Percentiles rank a stretch among this genome's conserved stretches.
Conservation (phyloP, 2,329 filamentous ascomycete genomes). For the Anthostomella pinea region DNA sequence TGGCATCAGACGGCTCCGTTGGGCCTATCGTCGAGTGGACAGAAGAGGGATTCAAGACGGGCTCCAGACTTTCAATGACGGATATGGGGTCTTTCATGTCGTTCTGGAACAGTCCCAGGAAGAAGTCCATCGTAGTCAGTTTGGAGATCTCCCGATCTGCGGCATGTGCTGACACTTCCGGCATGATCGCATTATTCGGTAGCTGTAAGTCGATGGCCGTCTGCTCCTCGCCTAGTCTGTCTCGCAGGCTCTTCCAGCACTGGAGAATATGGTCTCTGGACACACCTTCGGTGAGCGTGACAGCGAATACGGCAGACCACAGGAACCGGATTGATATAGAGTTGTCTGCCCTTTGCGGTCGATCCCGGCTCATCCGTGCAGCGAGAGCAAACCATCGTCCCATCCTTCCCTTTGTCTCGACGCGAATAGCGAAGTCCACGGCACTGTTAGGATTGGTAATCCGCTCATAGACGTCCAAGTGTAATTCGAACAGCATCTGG, state of each 20-base stretch:
- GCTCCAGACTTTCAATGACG: conserved; percentile 89
- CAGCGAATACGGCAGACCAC: conserved; percentile 55
- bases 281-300: conserved; percentile 50
- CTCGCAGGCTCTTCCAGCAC: conserved; percentile 57
- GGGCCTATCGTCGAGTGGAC: conserved; percentile 39
- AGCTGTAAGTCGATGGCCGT: conserved; percentile 53
- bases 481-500: conserved; percentile 60
- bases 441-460: conserved; percentile 56
- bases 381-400: conserved; percentile 52
- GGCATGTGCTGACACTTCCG: conserved; percentile 77
- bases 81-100: conserved; percentile 76
- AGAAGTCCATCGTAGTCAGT: conserved; percentile 94
- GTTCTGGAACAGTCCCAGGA: conserved; percentile 82
- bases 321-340: conserved; percentile 50
- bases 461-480: conserved; percentile 59
- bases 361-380: conserved; percentile 41
- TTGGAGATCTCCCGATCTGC: conserved; percentile 89
- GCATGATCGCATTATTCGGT: conserved; percentile 84
- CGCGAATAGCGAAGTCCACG: conserved; percentile 46
- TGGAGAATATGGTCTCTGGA: conserved; percentile 55
- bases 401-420: conserved; percentile 49
- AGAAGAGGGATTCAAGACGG: conserved; percentile 74
- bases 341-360: conserved; percentile 34
- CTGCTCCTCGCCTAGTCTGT: conserved; percentile 43
- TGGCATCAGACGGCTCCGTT: conserved; percentile 14